These are phyloP conservation scores for Ophiobolus disseminans DNA, from an alignment of 2,329 filamentous ascomycete species.

Conservation along the genomic window DNA sequence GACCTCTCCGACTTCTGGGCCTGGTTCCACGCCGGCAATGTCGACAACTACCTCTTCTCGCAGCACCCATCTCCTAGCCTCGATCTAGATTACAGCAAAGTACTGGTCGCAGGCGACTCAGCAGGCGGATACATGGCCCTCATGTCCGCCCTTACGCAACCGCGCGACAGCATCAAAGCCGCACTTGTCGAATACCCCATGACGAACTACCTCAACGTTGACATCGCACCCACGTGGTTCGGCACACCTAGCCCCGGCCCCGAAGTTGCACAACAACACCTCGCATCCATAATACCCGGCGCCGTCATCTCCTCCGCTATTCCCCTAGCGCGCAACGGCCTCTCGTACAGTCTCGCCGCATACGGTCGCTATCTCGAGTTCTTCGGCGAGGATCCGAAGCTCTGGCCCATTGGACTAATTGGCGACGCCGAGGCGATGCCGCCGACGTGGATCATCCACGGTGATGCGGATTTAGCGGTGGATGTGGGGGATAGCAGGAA, in stretches of 20 bases:
- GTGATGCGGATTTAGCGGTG: slow-evolving; percentile 37
- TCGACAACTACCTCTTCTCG: slow-evolving; percentile 18
- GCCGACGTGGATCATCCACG: slow-evolving; percentile 43
- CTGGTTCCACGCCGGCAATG: slow-evolving; percentile 47
- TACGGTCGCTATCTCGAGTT: slow-evolving; percentile 34
- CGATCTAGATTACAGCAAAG: slow-evolving; percentile 30
- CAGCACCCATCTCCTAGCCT: slow-evolving; percentile 10
- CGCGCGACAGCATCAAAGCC: slow-evolving; percentile 28
- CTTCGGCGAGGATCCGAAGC: slow-evolving; percentile 31
- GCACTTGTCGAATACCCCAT: slow-evolving; percentile 40
- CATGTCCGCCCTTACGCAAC: slow-evolving; percentile 34
- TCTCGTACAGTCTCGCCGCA: slow-evolving; percentile 26
- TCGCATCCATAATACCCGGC: slow-evolving; percentile 25
- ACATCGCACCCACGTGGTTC: too few relatives aligned
- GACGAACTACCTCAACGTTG: too few relatives aligned
- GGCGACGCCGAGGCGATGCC: slow-evolving; percentile 32
- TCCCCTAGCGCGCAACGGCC: slow-evolving; percentile 23
- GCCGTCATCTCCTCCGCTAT: slow-evolving; percentile 23
- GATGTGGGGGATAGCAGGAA: slow-evolving; percentile 29
- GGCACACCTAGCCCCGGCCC: slow-evolving; percentile 14
- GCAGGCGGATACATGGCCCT: slow-evolving; percentile 51
- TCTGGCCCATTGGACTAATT: slow-evolving; percentile 37
- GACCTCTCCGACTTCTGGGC: slow-evolving; percentile 59
- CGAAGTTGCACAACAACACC: slow-evolving; percentile 29
- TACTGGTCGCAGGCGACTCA: slow-evolving; percentile 46